Evolutionary conservation across 805 yeast genomes (phyloP), one percentile per base, ranked within the genome.

Genomic region (Candida schatavii): DNA sequence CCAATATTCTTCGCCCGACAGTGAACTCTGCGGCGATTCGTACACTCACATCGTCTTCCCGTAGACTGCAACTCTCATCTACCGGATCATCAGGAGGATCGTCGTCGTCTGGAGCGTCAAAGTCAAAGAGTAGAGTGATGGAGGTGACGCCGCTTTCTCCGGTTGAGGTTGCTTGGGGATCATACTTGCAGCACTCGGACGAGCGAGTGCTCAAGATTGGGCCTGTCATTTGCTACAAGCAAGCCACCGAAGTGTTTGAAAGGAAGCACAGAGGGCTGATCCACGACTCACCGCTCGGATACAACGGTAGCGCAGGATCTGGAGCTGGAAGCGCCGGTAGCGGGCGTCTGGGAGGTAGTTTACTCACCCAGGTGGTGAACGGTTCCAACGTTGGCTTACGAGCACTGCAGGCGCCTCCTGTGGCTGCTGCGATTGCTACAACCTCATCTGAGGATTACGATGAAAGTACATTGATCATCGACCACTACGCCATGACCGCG

Each of bases 391-490:
- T 51, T 15, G 59, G 64, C 1, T 50, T 60, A 27, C 50, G 64
- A 28, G 47, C 55, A 5, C 20, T 13, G 19, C 35, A 31, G 19
- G 27, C 27, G 27, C 19, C 7, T 7, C 11, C 35, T 7, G 5
- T 11, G 15, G 30, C 43, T 11, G 35, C 34, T 4, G 15, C 40
- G 14, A 41, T 37, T 21, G 23, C 21, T 6, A 15, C 10, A 10
- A 27, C 29, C 4, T 28, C 40, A 6, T 41, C 25, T 10, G 58
- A 46, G 4, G 76, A 70, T 37, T 79, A 64, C 23, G 83, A 80
- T 50, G 81, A 80, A 50, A 62, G 70, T 25, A 85, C 80, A 47
- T 81, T 83, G 2, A 80, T 91, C 26, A 74, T 85, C 15, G 96
- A 89, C 28, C 56, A 48, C 42, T 48, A 45, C 31, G 63, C 56